These are phyloP conservation scores for Thymus quinquecostatus DNA, from an alignment of 257 asterid species.

Conservation along the genomic window DNA sequence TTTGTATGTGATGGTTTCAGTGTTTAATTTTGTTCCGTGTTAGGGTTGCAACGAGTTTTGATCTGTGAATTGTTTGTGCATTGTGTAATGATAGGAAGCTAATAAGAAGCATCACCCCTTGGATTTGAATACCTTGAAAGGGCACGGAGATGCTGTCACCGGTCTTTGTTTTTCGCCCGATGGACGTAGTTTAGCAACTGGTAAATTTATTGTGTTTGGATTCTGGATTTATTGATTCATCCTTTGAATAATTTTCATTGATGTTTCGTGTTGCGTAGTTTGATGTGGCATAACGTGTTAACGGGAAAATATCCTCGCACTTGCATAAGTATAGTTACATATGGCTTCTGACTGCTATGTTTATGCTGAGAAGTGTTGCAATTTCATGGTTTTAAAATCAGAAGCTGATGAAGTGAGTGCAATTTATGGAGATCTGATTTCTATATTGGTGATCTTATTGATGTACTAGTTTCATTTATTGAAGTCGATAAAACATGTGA, in stretches of 20 bases:
- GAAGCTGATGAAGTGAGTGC: constrained; percentile 20
- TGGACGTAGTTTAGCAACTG: constrained; percentile 82
- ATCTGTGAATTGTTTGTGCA: constrained; percentile 21
- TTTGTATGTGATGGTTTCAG: constrained; percentile 19
- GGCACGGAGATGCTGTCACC: constrained; percentile 91
- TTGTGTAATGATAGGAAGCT: constrained; percentile 62
- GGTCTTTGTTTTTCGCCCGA: constrained; percentile 83
- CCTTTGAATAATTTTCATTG: background rate
- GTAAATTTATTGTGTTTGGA: constrained; percentile 41
- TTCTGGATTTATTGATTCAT: background rate
- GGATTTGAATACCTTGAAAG: constrained; percentile 98
- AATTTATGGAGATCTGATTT: constrained; percentile 3
- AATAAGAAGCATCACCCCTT: constrained; percentile 82
- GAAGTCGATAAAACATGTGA: too few relatives aligned
- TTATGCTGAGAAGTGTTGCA: constrained; percentile 1
- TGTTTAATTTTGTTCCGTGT: background rate
- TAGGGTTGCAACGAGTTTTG: constrained; percentile 28
- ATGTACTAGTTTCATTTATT: too few relatives aligned
- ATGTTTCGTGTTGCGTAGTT: background rate
- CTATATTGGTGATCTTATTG: background rate
- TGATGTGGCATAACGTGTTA: constrained; percentile 1
- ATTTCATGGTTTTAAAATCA: background rate
- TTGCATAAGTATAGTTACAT: background rate
- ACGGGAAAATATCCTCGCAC: background rate
- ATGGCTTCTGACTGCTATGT: background rate